Evolutionary conservation across 345 rosid species (phyloP).

Genomic region (Camelina laxa): DNA sequence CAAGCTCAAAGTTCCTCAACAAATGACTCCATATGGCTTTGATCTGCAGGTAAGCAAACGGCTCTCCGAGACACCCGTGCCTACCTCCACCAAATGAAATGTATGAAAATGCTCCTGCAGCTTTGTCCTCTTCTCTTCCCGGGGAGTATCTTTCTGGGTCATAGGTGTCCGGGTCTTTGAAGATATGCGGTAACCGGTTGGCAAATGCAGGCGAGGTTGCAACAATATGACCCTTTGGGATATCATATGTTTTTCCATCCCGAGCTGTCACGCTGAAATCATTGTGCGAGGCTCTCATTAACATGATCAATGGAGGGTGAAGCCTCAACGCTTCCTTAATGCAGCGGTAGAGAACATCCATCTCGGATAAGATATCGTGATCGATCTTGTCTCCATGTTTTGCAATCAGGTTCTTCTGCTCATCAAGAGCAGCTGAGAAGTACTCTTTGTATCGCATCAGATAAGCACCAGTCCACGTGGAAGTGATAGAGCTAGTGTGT

Average conservation of each 20-base stretch:
- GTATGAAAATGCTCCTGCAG: constrained; percentile 83
- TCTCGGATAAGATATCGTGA: constrained; percentile 88
- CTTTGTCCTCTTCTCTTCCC: constrained; percentile 97
- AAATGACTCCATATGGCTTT: constrained; percentile 99
- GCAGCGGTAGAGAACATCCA: constrained; percentile 89
- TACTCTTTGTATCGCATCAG: constrained; percentile 67
- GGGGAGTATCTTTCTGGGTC: constrained; percentile 83
- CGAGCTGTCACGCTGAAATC: constrained; percentile 79
- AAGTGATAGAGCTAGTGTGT: constrained; percentile 99
- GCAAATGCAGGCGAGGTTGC: constrained; percentile 98
- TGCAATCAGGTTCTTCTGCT: constrained; percentile 71
- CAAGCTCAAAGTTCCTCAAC: constrained; percentile 89
- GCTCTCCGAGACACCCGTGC: constrained; percentile 98
- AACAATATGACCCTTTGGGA: constrained; percentile 93
- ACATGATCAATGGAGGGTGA: constrained; percentile 95
- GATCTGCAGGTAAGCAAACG: constrained; percentile 96
- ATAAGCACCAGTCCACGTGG: constrained; percentile 97
- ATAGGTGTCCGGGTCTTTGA: constrained; percentile 75
- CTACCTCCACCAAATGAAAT: constrained; percentile 97
- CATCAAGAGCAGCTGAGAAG: constrained; percentile 67
- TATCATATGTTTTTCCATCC: constrained; percentile 83
- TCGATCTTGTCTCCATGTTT: constrained; percentile 87
- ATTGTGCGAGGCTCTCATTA: constrained; percentile 78
- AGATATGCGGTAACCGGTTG: constrained; percentile 84
- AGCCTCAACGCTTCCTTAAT: constrained; percentile 97